These are phyloP conservation scores for Protomyces inundatus DNA, from an alignment of 1,139 yeast species.

Conservation along the genomic window DNA sequence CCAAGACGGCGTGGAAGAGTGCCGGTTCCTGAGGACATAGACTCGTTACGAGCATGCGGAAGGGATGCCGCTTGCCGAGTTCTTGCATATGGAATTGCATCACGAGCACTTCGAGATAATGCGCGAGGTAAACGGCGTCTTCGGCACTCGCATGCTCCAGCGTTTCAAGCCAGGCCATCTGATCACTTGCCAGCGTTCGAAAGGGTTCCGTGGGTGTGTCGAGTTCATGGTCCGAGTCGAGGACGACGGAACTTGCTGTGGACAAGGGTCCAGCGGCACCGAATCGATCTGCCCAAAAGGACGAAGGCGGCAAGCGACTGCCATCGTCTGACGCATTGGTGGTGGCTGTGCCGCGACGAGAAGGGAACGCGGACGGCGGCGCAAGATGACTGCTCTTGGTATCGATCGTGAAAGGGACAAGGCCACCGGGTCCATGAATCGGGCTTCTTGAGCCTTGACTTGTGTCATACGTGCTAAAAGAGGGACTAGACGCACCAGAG, in stretches of 20 bases:
- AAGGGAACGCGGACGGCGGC: neutral
- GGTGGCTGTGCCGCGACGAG: neutral
- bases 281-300: slow-evolving; percentile 23
- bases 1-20: slow-evolving; percentile 19
- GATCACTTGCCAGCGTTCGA: neutral
- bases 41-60: slow-evolving; percentile 3
- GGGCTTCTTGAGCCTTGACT: neutral
- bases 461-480: neutral
- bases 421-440: neutral
- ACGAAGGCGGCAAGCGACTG: slow-evolving; percentile 5
- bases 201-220: neutral
- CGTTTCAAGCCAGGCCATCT: slow-evolving; percentile 1
- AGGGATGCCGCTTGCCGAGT: slow-evolving; percentile 20
- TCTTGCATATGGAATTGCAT: slow-evolving; percentile 9
- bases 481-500: neutral
- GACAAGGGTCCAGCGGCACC: slow-evolving; percentile 2
- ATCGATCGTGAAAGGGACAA: neutral
- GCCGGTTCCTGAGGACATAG: slow-evolving; percentile 23
- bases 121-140: slow-evolving; percentile 11
- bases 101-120: neutral
- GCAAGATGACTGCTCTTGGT: neutral
- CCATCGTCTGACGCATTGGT: neutral
- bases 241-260: slow-evolving; percentile 2
- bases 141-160: slow-evolving; percentile 6
- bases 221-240: neutral